Base-by-base conservation (phyloP, 192 early-diverging fungal species). In the Backusella liffmaniae region DNA sequence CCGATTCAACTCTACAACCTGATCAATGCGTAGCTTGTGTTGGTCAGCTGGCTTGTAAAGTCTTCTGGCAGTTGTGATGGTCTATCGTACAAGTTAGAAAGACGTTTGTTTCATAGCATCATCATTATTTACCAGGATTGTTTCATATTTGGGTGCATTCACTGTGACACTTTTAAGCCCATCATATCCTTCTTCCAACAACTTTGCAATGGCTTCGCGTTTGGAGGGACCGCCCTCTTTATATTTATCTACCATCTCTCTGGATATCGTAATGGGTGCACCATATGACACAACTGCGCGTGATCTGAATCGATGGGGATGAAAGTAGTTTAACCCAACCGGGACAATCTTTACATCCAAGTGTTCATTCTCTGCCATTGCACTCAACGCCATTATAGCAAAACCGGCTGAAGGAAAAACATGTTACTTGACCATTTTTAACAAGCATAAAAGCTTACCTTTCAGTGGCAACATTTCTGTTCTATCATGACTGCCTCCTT, bases 401-500 rank as follows among this genome's bases (percentile, higher is more conserved):
- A 90, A 90, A 16, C 93, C 93, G 59, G 91, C 93, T 89, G 69
- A 15, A 62, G 46, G 41, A 42, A 39, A 39, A 39, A 44, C 42
- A 5, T 37, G 37, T 26, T 26, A 67, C 32, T 8, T 23, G 59
- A 9, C 42, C 67, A 13, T 51, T 15, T 70, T 39, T 70, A 3
- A 8, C 34, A 15, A 9, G 1, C 0, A 15, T 32, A 7, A 9
- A 21, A 4, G 46, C 21, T 39, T 80, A 89, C 88, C 92, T 89
- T 98, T 99, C 67, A 99, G 86, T 41, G 98, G 98, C 67, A 99
- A 84, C 88, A 99, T 91, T 73, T 97, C 92, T 18, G 95, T 85
- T 70, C 96, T 92, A 80, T 99, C 98, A 82, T 99, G 98, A 75
- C 92, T 94, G 6, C 98, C 98, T 67, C 98, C 97, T 73, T 98